A percentile compares a stretch with the other conserved stretches of the same genome.
Evolutionary conservation across 768 basidiomycete genomes (phyloP).

Genomic region (Pulveroboletus sp.): DNA sequence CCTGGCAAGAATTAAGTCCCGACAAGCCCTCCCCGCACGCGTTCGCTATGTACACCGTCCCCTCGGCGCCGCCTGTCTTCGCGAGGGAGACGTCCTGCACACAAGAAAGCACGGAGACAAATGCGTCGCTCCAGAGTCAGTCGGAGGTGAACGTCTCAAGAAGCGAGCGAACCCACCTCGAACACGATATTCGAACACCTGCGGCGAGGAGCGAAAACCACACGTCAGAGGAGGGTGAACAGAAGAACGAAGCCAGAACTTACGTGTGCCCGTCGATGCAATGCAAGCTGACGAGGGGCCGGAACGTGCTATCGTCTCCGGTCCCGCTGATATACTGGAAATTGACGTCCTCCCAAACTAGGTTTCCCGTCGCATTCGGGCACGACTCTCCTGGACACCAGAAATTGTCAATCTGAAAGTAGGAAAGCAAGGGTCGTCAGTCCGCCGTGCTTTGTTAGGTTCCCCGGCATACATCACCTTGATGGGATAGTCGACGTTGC

Average conservation of each 20-base stretch:
- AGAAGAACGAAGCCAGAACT: not conserved
- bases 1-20: not conserved
- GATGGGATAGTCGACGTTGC: constrained; percentile 3
- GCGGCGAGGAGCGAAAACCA: not conserved
- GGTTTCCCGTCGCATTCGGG: not conserved
- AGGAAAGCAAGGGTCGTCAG: too few species aligned
- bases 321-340: constrained; percentile 9
- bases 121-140: not conserved
- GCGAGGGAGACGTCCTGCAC: constrained; percentile 7
- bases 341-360: constrained; percentile 7
- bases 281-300: not conserved
- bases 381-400: not conserved
- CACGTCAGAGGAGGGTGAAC: not conserved
- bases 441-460: too few species aligned
- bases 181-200: constrained; percentile 6
- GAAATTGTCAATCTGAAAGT: too few species aligned
- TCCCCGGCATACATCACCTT: constrained; percentile 1
- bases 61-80: not conserved
- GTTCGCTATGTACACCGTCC: not conserved
- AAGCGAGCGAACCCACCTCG: constrained; percentile 7
- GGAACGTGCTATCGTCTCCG: not conserved
- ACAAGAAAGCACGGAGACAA: not conserved
- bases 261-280: not conserved
- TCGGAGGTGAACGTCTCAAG: too few species aligned
- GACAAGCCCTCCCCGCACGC: constrained; percentile 2